Evolutionary conservation across 768 basidiomycete species (phyloP).

Genomic region (Hirschioporus abietinus): DNA sequence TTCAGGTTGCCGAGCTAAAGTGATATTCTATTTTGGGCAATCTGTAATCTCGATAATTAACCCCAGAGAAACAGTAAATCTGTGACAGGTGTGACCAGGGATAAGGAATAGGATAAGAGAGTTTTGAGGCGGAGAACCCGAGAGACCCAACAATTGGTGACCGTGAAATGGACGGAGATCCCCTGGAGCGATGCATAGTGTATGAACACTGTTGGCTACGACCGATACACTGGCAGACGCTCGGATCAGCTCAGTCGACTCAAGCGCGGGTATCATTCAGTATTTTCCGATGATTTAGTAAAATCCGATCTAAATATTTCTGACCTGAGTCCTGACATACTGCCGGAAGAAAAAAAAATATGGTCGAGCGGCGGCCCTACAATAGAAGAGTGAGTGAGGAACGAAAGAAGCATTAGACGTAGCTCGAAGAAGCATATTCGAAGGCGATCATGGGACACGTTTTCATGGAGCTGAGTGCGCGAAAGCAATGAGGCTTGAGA

Average conservation of each 20-base stretch:
- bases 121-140: neutral
- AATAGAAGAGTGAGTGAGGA: neutral
- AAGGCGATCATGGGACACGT: neutral
- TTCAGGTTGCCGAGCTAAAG: neutral
- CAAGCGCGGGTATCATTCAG: neutral
- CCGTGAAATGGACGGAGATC: neutral
- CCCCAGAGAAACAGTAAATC: neutral
- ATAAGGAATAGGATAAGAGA: neutral
- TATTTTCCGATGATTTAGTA: neutral
- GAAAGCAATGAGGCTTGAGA: neutral
- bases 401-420: neutral
- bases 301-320: too few species aligned
- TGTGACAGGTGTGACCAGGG: neutral
- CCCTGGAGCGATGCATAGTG: neutral
- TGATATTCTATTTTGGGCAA: neutral
- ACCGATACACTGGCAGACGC: neutral
- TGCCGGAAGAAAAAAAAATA: neutral
- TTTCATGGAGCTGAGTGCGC: constrained; percentile 1
- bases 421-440: neutral
- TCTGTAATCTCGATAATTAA: neutral
- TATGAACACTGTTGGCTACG: neutral
- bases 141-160: neutral
- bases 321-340: neutral
- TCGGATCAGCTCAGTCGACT: neutral
- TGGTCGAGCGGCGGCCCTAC: neutral